Percentiles rank a stretch among this genome's conserved stretches.
These are phyloP conservation scores for Trichoderma sp. DNA, from an alignment of 2,329 filamentous ascomycete genomes.

Conservation along the genomic window DNA sequence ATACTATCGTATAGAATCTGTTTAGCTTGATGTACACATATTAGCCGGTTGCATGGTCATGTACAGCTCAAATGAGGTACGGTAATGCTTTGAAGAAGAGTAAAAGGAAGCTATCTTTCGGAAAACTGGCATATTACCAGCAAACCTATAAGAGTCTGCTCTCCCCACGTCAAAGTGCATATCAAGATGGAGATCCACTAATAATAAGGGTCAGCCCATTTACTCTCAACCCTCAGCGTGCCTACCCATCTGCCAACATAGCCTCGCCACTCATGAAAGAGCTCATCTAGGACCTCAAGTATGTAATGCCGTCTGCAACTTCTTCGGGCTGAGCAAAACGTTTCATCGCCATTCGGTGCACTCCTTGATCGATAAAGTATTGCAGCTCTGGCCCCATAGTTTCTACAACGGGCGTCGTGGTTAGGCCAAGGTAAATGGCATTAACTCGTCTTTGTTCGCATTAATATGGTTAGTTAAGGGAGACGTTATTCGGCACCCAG, in stretches of 20 bases:
- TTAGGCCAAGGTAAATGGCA: not conserved
- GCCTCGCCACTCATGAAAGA: slow-evolving; percentile 18
- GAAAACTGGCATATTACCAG: not conserved
- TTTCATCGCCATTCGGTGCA: slow-evolving; percentile 2
- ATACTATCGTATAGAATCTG: not conserved
- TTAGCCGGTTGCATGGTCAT: not conserved
- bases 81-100: not conserved
- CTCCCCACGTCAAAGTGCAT: not conserved
- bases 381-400: not conserved
- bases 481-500: too few relatives aligned
- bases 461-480: not conserved
- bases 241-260: slow-evolving; percentile 12
- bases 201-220: not conserved
- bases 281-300: slow-evolving; percentile 7
- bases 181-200: not conserved
- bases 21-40: not conserved
- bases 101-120: not conserved
- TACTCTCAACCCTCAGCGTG: not conserved
- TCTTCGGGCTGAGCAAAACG: not conserved
- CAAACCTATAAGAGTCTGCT: not conserved
- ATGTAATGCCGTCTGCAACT: not conserved
- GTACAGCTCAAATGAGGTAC: not conserved
- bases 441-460: slow-evolving; percentile 13
- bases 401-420: not conserved
- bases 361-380: not conserved